Conservation (phyloP, 495 filamentous ascomycete species). For the Neurospora sp. region DNA sequence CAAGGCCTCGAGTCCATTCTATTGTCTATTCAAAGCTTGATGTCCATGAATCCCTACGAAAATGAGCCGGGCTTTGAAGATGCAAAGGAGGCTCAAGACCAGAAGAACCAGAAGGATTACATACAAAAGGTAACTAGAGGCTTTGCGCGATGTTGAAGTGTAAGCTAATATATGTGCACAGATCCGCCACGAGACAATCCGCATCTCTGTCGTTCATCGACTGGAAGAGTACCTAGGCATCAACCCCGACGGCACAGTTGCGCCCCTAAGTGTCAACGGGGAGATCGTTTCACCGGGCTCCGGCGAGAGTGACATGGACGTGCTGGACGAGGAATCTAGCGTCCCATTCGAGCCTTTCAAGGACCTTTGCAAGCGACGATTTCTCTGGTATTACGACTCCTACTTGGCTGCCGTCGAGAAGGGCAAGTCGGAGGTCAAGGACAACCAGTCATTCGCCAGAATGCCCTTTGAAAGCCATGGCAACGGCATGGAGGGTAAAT, state of each 20-base stretch:
- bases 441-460: constrained; percentile 51
- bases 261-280: constrained; percentile 27
- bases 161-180: constrained; percentile 24
- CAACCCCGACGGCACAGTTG: constrained; percentile 36
- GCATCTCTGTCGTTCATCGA: constrained; percentile 76
- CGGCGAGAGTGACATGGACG: constrained; percentile 37
- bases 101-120: constrained; percentile 70
- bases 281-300: constrained; percentile 29
- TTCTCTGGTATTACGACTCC: constrained; percentile 90
- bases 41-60: constrained; percentile 90
- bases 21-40: constrained; percentile 90
- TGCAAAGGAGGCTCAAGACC: constrained; percentile 53
- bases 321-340: constrained; percentile 40
- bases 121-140: constrained; percentile 60
- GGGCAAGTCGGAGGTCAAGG: constrained; percentile 47
- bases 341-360: constrained; percentile 68
- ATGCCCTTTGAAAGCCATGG: constrained; percentile 78
- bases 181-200: constrained; percentile 87
- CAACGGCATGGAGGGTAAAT: constrained; percentile 82
- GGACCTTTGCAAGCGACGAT: constrained; percentile 83
- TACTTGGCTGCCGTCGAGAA: constrained; percentile 64
- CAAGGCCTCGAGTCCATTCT: constrained; percentile 92
- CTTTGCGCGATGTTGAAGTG: background rate
- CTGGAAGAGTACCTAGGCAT: constrained; percentile 73
- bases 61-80: constrained; percentile 92